Conservation (phyloP, 1,139 yeast species). For the Scheffersomyces illinoinensis region DNA sequence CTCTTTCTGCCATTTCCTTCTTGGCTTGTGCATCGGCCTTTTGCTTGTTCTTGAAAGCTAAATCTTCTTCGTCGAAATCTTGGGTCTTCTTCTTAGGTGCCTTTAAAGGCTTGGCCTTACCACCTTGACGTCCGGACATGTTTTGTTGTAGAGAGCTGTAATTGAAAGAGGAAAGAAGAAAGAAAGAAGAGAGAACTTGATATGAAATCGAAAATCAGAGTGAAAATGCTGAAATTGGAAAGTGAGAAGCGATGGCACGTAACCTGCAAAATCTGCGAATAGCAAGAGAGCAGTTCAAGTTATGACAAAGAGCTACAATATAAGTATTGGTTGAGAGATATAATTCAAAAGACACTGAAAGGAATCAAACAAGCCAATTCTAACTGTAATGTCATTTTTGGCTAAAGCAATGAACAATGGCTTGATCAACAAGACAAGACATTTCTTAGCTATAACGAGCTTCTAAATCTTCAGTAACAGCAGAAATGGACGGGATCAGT, state of each 20-base stretch:
- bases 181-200: background rate
- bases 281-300: too few species aligned
- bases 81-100: slow-evolving; percentile 75
- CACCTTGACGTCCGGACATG: slow-evolving; percentile 78
- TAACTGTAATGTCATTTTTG: background rate
- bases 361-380: background rate
- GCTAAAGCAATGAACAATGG: background rate
- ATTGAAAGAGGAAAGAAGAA: background rate
- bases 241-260: background rate
- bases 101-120: slow-evolving; percentile 68
- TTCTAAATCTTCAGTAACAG: background rate
- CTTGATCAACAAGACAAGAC: background rate
- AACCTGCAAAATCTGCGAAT: background rate
- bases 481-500: background rate
- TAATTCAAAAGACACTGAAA: background rate
- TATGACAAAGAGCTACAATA: background rate
- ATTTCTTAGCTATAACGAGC: background rate
- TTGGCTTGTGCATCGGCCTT: slow-evolving; percentile 92
- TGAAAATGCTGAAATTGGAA: background rate
- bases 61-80: slow-evolving; percentile 77
- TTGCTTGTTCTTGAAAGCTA: slow-evolving; percentile 90
- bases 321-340: too few species aligned
- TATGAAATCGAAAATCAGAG: background rate
- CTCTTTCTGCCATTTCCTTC: slow-evolving; percentile 86
- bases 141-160: slow-evolving; percentile 1